A percentile compares a stretch with the other conserved stretches of the same genome.
These are phyloP conservation scores for Coriolopsis trogii DNA, from an alignment of 1,284 basidiomycete species.

Conservation along the genomic window DNA sequence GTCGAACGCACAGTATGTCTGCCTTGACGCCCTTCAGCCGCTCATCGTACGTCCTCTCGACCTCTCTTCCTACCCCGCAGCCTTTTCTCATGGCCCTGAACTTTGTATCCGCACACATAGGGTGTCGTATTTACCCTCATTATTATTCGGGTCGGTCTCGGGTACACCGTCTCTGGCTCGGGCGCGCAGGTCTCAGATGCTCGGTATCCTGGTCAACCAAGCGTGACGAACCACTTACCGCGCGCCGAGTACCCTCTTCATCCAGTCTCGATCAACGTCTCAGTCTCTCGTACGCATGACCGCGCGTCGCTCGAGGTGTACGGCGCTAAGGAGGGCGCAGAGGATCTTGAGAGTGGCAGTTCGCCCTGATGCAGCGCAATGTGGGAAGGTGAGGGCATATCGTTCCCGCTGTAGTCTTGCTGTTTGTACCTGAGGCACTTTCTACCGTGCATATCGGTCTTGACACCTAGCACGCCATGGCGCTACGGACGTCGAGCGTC, in stretches of 20 bases:
- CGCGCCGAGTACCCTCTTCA: slow-evolving; percentile 7
- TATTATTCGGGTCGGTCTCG: slow-evolving; percentile 21
- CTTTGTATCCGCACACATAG: slow-evolving; percentile 1
- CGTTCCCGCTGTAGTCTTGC: no score
- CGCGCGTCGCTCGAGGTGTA: slow-evolving; percentile 10
- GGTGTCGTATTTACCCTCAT: slow-evolving; percentile 22
- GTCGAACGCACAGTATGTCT: slow-evolving; percentile 18
- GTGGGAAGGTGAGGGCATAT: no score
- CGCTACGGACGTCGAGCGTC: no score
- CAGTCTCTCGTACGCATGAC: slow-evolving; percentile 9
- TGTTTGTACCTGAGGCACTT: no score
- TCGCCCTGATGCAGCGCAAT: no score
- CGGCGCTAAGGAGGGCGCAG: slow-evolving; percentile 11
- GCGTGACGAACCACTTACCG: neutral
- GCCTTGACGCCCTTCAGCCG: slow-evolving; percentile 16
- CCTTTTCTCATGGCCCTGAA: neutral
- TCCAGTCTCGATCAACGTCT: slow-evolving; percentile 13
- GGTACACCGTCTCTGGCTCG: slow-evolving; percentile 9
- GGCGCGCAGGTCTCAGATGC: no score
- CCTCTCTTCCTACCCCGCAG: neutral
- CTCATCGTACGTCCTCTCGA: slow-evolving; percentile 13
- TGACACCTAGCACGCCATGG: no score
- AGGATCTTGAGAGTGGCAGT: slow-evolving; percentile 14
- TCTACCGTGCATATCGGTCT: no score
- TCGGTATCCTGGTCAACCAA: no score